phyloP scores from a whole-genome alignment of 768 basidiomycete species.

The Mycena sanguinolenta region DNA sequence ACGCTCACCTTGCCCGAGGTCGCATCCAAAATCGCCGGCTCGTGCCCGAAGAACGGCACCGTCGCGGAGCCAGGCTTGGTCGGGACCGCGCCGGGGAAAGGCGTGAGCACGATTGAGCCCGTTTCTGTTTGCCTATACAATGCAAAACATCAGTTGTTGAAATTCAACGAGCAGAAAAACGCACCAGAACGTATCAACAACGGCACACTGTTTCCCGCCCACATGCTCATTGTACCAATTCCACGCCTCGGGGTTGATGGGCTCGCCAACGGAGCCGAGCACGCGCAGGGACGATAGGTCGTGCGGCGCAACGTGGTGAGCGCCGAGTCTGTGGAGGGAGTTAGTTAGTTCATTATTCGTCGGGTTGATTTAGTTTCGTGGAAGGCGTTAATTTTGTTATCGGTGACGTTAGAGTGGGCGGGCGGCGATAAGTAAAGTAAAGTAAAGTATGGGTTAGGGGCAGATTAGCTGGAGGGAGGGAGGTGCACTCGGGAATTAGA shows the following conservation, averaged over 20 bases:
- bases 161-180: slow-evolving; percentile 30
- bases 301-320: slow-evolving; percentile 85
- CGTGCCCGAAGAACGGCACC: slow-evolving; percentile 97
- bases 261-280: slow-evolving; percentile 95
- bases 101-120: slow-evolving; percentile 94
- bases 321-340: slow-evolving; percentile 68
- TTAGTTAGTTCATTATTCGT: too few relatives aligned
- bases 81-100: slow-evolving; percentile 95
- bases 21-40: slow-evolving; percentile 90
- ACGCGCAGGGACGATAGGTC: slow-evolving; percentile 89
- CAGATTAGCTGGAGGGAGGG: too few relatives aligned
- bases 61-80: slow-evolving; percentile 98
- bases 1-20: slow-evolving; percentile 72
- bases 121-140: slow-evolving; percentile 99
- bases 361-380: not conserved
- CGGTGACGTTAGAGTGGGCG: too few relatives aligned
- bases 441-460: not conserved
- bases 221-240: slow-evolving; percentile 98
- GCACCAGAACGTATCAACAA: slow-evolving; percentile 93
- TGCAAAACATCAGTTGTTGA: too few relatives aligned
- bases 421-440: not conserved
- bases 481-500: not conserved
- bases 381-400: too few relatives aligned
- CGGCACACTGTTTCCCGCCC: slow-evolving; percentile 87
- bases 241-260: slow-evolving; percentile 99